phyloP scores from a whole-genome alignment of 257 asterid genomes.

The Solanum bulbocastanum region DNA sequence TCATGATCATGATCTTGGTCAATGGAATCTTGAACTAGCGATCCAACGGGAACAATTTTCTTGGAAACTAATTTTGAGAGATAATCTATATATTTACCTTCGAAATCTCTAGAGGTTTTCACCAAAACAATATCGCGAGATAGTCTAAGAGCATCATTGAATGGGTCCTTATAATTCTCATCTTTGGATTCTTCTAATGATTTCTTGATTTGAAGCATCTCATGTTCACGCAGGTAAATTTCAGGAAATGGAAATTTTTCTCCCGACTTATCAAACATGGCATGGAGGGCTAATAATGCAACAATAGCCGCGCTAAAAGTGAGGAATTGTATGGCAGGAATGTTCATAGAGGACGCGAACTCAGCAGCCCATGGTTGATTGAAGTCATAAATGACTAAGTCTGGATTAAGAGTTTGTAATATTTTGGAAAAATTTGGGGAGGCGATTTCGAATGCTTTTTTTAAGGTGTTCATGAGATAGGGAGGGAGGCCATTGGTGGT shows the following conservation, averaged over 20 bases:
- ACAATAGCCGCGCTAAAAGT: constrained; percentile 19
- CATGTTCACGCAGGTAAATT: constrained; percentile 1
- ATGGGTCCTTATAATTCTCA: too few relatives aligned
- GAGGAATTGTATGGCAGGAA: constrained; percentile 34
- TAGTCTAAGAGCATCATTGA: not conserved
- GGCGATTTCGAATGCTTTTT: constrained; percentile 16
- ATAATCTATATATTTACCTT: constrained; percentile 19
- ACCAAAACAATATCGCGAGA: constrained; percentile 3
- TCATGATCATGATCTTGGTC: not conserved
- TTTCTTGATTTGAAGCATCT: not conserved
- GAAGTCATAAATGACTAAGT: constrained; percentile 30
- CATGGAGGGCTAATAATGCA: constrained; percentile 15
- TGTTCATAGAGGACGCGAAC: not conserved
- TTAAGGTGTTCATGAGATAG: constrained; percentile 24
- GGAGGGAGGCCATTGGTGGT: constrained; percentile 54
- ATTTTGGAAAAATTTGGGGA: constrained; percentile 9
- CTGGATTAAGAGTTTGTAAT: constrained; percentile 11
- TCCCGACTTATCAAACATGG: not conserved
- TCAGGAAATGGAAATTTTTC: constrained; percentile 4
- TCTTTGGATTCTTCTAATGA: too few relatives aligned
- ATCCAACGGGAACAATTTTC: constrained; percentile 27
- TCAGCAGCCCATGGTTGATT: constrained; percentile 39
- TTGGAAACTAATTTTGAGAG: constrained; percentile 7
- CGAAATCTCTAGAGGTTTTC: constrained; percentile 40
- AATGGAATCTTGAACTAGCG: constrained; percentile 22